Conservation (phyloP, 345 rosid species). For the Excoecaria agallocha region DNA sequence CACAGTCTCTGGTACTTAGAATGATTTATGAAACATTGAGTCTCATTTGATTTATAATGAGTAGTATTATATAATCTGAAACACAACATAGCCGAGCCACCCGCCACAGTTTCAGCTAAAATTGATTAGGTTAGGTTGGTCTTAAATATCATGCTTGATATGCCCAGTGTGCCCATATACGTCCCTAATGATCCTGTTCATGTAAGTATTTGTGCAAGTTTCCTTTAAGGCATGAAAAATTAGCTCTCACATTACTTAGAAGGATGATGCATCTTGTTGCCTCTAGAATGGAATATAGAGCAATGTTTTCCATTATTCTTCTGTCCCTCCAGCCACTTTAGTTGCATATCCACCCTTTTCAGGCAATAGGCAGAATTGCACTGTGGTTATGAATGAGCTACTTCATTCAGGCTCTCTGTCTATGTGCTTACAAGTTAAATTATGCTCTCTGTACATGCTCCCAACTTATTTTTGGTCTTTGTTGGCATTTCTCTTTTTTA, state of each 20-base stretch:
- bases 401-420: neutral
- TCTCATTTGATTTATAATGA: too few relatives aligned
- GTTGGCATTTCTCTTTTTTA: slow-evolving; percentile 1
- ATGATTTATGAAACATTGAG: neutral
- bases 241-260: neutral
- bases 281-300: neutral
- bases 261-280: neutral
- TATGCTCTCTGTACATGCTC: neutral
- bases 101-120: too few relatives aligned
- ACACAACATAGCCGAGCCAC: too few relatives aligned
- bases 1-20: neutral
- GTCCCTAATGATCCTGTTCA: too few relatives aligned
- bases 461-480: neutral
- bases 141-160: too few relatives aligned
- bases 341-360: too few relatives aligned
- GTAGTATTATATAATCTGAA: too few relatives aligned
- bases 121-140: too few relatives aligned
- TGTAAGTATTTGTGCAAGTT: too few relatives aligned
- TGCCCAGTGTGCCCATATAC: too few relatives aligned
- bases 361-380: neutral
- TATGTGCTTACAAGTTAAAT: neutral
- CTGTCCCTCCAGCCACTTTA: neutral
- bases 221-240: neutral
- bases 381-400: neutral
- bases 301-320: neutral